Conservation (phyloP, 352 stramenopile genomes). For the Phytophthora sansomeana region DNA sequence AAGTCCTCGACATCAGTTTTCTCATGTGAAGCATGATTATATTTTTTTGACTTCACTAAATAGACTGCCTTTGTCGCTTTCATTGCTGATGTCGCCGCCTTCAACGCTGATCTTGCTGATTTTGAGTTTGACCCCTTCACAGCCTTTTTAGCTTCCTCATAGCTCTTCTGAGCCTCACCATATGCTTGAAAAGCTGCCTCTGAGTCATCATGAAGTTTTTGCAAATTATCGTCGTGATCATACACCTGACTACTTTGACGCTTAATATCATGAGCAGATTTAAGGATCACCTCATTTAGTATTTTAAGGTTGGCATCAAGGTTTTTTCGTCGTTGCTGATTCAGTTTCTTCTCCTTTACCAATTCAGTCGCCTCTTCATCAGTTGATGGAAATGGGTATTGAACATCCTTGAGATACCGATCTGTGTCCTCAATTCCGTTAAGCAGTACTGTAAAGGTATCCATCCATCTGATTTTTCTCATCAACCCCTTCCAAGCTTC, state of each 20-base stretch:
- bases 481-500: slow-evolving; percentile 12
- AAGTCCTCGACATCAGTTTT: no score
- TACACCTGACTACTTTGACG: not conserved
- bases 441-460: slow-evolving; percentile 9
- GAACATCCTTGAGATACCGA: slow-evolving; percentile 11
- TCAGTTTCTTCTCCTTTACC: slow-evolving; percentile 4
- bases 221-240: not conserved
- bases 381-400: slow-evolving; percentile 13
- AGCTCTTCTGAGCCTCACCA: slow-evolving; percentile 17
- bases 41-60: slow-evolving; percentile 5
- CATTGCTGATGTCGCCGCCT: slow-evolving; percentile 4
- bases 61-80: slow-evolving; percentile 17
- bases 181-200: slow-evolving; percentile 11
- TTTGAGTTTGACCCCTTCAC: slow-evolving; percentile 1
- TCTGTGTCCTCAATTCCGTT: slow-evolving; percentile 17
- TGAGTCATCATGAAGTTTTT: slow-evolving; percentile 13
- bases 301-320: slow-evolving; percentile 7
- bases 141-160: slow-evolving; percentile 13
- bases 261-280: not conserved
- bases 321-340: slow-evolving; percentile 8
- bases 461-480: slow-evolving; percentile 15
- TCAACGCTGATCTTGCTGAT: slow-evolving; percentile 7
- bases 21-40: not conserved
- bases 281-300: not conserved
- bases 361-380: slow-evolving; percentile 18